Evolutionary conservation across 2,329 filamentous ascomycete species (phyloP).

Genomic region (Fusarium sp.): DNA sequence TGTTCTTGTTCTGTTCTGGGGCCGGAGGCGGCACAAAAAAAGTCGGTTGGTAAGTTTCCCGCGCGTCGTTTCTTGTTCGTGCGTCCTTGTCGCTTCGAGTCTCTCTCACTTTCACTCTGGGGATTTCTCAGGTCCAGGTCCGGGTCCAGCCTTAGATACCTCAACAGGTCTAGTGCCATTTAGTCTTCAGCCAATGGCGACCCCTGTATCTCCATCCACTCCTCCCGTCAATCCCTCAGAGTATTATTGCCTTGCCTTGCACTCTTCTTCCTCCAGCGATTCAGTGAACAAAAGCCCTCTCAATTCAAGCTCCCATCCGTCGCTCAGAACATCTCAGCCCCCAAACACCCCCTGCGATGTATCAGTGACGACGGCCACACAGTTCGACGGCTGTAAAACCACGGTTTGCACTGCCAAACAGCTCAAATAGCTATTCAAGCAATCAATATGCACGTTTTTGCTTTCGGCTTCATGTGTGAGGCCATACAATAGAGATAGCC

Average conservation of each 20-base stretch:
- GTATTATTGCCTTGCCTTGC: conserved; percentile 25
- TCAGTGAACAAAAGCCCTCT: conserved; percentile 32
- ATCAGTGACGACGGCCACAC: conserved; percentile 12
- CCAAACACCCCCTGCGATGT: conserved; percentile 10
- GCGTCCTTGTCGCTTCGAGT: conserved; percentile 14
- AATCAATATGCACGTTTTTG: conserved; percentile 12
- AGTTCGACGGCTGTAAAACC: neutral
- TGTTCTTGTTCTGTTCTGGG: conserved; percentile 49
- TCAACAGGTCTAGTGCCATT: conserved; percentile 28
- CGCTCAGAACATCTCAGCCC: conserved; percentile 21
- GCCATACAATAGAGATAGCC: conserved; percentile 17
- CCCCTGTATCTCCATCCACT: conserved; percentile 1
- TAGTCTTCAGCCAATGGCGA: conserved; percentile 25
- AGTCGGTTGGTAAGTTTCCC: conserved; percentile 49
- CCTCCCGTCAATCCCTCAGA: conserved; percentile 17
- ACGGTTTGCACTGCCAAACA: conserved; percentile 4
- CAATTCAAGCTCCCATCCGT: conserved; percentile 24
- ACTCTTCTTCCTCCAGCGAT: conserved; percentile 32
- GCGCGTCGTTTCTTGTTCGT: conserved; percentile 35
- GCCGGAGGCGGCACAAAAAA: conserved; percentile 52
- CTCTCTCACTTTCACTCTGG: conserved; percentile 2
- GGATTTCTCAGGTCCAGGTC: conserved; percentile 20
- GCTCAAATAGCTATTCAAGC: conserved; percentile 3
- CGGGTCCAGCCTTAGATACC: conserved; percentile 16
- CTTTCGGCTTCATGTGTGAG: conserved; percentile 30